These are phyloP conservation scores for Hypomyces perniciosus DNA, from an alignment of 2,329 filamentous ascomycete species.

Conservation along the genomic window DNA sequence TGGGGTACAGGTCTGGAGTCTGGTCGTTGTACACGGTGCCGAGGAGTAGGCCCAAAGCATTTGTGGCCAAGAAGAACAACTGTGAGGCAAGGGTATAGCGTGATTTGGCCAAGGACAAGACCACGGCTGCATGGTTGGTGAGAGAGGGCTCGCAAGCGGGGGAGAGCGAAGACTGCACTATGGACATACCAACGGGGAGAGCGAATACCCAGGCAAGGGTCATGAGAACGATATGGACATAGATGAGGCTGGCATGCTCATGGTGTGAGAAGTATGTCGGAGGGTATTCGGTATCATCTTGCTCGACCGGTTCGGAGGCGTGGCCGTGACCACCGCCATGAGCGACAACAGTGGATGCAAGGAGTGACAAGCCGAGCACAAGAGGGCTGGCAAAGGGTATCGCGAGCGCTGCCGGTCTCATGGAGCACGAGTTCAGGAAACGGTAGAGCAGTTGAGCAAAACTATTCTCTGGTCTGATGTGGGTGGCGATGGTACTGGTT, in stretches of 20 bases:
- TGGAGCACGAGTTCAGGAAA: not conserved
- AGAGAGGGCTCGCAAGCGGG: not conserved
- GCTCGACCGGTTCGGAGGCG: constrained; percentile 11
- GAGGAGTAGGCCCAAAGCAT: constrained; percentile 58
- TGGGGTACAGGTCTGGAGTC: constrained; percentile 80
- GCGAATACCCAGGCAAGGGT: constrained; percentile 65
- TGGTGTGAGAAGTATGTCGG: constrained; percentile 56
- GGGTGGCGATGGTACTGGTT: too few species aligned
- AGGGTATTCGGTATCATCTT: constrained; percentile 28
- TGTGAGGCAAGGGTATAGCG: constrained; percentile 65
- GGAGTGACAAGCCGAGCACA: constrained; percentile 10
- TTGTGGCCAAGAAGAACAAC: constrained; percentile 58
- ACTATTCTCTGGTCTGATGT: too few species aligned
- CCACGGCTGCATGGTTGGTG: constrained; percentile 53
- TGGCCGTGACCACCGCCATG: constrained; percentile 16
- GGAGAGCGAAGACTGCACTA: not conserved
- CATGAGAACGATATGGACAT: constrained; percentile 67
- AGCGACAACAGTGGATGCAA: constrained; percentile 6
- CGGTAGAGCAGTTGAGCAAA: too few species aligned
- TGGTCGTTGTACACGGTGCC: constrained; percentile 69
- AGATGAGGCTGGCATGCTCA: constrained; percentile 50
- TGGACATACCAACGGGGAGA: constrained; percentile 61
- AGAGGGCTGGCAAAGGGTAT: constrained; percentile 3
- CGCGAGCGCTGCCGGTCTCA: constrained; percentile 5
- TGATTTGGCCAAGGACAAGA: constrained; percentile 79